Base-by-base conservation (phyloP, 169 alveolate species). In the Babesia bovis region DNA sequence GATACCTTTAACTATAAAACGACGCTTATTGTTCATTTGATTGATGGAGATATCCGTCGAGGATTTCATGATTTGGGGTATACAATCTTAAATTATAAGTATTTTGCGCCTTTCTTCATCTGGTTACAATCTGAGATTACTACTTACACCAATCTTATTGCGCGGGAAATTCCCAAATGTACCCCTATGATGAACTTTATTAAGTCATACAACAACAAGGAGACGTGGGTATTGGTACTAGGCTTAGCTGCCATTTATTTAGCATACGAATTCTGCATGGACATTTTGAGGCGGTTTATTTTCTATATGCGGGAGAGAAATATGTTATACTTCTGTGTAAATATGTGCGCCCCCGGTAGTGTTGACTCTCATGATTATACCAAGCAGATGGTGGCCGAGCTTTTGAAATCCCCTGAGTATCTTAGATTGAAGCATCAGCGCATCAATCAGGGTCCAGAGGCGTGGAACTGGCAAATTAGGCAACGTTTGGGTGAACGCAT, bases 391-490 rank as follows among this genome's bases (percentile, higher is more conserved):
- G 42, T 87, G 56, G 69, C 67, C 5, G 68, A 78, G 60, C 78
- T 87, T 17, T 68, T 61, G 56, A 66, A 63, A 38, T 77, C 82
- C 42, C 75, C 82, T 33, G 93, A 87, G 66, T 87, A 78, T 66
- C 68, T 57, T 32, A 49, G 89, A 69, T 75, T 87, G 53, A 87
- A 87, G 66, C 79, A 78, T 28, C 73, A 76, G 55, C 75, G 93
- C 25, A 71, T 77, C 38, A 82, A 83, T 13, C 83, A 81, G 60
- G 93, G 93, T 3, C 83, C 85, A 36, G 93, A 82, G 30, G 88
- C 90, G 33, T 87, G 93, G 93, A 87, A 87, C 52, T 87, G 93
- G 93, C 93, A 87, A 63, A 61, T 78, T 38, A 66, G 93, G 42
- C 82, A 78, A 57, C 25, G 81, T 5, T 45, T 81, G 45, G 60